Conservation (phyloP, 768 basidiomycete genomes). For the Serendipita sp. region DNA sequence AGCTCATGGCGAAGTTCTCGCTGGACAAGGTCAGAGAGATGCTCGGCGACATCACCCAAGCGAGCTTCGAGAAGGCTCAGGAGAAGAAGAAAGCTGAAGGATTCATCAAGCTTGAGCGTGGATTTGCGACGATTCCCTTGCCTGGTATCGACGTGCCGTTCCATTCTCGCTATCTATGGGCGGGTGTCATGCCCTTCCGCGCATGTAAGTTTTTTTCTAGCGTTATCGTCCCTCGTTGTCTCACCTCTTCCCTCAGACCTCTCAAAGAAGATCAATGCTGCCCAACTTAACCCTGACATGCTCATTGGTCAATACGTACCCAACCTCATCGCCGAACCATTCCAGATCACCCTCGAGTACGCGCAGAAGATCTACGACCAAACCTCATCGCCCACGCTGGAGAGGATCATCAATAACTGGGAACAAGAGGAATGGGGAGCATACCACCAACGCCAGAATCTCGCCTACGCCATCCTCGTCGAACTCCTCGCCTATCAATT, state of each 20-base stretch:
- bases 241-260: slow-evolving; percentile 38
- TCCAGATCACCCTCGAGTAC: slow-evolving; percentile 70
- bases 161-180: slow-evolving; percentile 99
- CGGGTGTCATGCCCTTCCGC: slow-evolving; percentile 93
- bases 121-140: slow-evolving; percentile 87
- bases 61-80: slow-evolving; percentile 57
- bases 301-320: slow-evolving; percentile 93
- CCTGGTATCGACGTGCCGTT: slow-evolving; percentile 98
- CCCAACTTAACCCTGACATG: slow-evolving; percentile 85
- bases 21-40: slow-evolving; percentile 94
- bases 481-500: slow-evolving; percentile 97
- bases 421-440: slow-evolving; percentile 80
- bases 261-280: slow-evolving; percentile 92
- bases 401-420: slow-evolving; percentile 86
- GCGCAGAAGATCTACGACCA: slow-evolving; percentile 93
- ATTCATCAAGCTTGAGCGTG: slow-evolving; percentile 87
- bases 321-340: slow-evolving; percentile 83
- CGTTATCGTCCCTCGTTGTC: not conserved
- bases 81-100: slow-evolving; percentile 68
- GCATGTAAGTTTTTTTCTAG: slow-evolving; percentile 46
- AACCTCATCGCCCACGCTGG: slow-evolving; percentile 87
- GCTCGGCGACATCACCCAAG: slow-evolving; percentile 80
- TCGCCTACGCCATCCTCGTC: slow-evolving; percentile 92
- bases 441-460: slow-evolving; percentile 68
- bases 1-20: slow-evolving; percentile 78